phyloP scores from a whole-genome alignment of 179 eudicot genomes.

The Amaranthus tricolor region DNA sequence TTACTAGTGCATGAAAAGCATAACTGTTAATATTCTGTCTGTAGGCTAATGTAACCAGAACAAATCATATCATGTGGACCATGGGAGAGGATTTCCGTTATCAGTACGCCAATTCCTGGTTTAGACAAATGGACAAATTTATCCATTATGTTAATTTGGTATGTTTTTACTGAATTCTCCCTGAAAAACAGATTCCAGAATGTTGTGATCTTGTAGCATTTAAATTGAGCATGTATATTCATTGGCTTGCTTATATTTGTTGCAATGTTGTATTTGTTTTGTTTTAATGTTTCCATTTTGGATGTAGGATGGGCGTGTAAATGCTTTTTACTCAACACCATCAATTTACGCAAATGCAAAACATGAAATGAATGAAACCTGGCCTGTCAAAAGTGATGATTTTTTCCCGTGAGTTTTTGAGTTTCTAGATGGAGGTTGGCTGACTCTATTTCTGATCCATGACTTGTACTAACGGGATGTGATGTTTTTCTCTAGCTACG shows the following conservation, averaged over 20 bases:
- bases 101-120: constrained; percentile 94
- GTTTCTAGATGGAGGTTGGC: constrained; percentile 10
- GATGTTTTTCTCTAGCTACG: constrained; percentile 56
- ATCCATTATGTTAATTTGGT: constrained; percentile 95
- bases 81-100: constrained; percentile 95
- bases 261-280: constrained; percentile 1
- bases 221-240: neutral
- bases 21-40: neutral
- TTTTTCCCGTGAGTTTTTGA: constrained; percentile 78
- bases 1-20: neutral
- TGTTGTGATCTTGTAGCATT: neutral
- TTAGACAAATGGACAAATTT: constrained; percentile 93
- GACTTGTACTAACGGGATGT: constrained; percentile 11
- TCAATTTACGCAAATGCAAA: constrained; percentile 89
- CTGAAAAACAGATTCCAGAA: neutral
- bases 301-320: constrained; percentile 92
- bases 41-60: constrained; percentile 89
- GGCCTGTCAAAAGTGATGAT: constrained; percentile 90
- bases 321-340: constrained; percentile 96
- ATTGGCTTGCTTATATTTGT: neutral
- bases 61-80: constrained; percentile 93
- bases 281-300: constrained; percentile 3
- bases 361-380: constrained; percentile 52
- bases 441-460: constrained; percentile 6
- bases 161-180: constrained; percentile 16